A percentile compares a stretch with the other conserved stretches of the same genome.
These are phyloP conservation scores for Lactarius sanguifluus DNA, from an alignment of 768 basidiomycete species.

Conservation along the genomic window DNA sequence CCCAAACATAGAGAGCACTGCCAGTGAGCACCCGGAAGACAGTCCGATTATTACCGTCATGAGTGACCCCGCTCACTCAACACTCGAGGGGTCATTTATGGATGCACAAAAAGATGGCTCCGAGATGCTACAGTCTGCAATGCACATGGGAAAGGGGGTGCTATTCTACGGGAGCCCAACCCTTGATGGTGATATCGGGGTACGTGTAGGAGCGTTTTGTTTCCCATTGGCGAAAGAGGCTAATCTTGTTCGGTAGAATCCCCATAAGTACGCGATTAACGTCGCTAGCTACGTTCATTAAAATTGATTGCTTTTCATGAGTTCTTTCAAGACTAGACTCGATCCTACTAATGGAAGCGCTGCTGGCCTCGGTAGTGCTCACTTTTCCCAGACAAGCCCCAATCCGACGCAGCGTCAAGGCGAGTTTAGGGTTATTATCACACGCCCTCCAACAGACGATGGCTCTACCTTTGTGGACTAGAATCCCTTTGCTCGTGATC, in stretches of 20 bases:
- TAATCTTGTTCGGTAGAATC: slow-evolving; percentile 1
- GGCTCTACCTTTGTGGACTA: not conserved
- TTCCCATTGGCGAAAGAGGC: not conserved
- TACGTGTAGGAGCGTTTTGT: not conserved
- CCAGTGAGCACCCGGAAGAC: not conserved
- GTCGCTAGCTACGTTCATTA: not conserved
- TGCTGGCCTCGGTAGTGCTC: not conserved
- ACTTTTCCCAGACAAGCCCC: not conserved
- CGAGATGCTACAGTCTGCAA: not conserved
- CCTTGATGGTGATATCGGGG: not conserved
- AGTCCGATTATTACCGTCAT: not conserved
- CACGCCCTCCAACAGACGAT: not conserved
- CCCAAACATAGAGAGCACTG: not conserved
- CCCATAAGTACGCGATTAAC: slow-evolving; percentile 10
- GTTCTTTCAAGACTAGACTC: not conserved
- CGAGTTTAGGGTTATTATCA: not conserved
- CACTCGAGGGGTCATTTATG: too few species aligned
- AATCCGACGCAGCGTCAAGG: not conserved
- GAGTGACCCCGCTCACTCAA: not conserved
- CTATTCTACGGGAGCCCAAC: not conserved
- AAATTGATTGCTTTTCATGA: slow-evolving; percentile 5
- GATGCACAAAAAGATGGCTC: not conserved
- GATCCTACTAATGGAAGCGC: not conserved
- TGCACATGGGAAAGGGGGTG: too few species aligned
- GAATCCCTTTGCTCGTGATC: not conserved